phyloP scores from a whole-genome alignment of 352 stramenopile species.

The Globisporangium nagaii region DNA sequence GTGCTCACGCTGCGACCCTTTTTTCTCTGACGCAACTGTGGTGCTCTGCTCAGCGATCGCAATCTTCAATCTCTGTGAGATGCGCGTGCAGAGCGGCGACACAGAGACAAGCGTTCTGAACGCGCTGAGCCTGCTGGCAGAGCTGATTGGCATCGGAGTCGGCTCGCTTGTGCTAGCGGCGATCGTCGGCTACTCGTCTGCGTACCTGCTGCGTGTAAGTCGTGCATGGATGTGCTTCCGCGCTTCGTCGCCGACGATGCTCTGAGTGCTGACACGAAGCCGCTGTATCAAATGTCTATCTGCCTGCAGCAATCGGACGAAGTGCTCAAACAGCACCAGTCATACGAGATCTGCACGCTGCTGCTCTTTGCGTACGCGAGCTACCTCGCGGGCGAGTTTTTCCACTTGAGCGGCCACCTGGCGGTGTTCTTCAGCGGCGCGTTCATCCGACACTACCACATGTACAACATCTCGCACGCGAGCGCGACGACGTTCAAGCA shows the following conservation, averaged over 20 bases:
- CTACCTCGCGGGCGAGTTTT: slow-evolving; percentile 30
- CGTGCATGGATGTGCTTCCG: slow-evolving; percentile 14
- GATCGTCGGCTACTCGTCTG: slow-evolving; percentile 39
- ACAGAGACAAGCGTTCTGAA: slow-evolving; percentile 31
- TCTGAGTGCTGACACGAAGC: not conserved
- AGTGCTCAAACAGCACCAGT: slow-evolving; percentile 42
- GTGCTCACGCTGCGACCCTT: not conserved
- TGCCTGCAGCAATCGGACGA: slow-evolving; percentile 30
- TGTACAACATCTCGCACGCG: slow-evolving; percentile 34
- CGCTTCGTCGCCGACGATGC: not conserved
- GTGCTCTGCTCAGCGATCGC: slow-evolving; percentile 42
- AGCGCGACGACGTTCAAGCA: slow-evolving; percentile 32
- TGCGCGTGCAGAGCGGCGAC: slow-evolving; percentile 48
- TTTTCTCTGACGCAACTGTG: not conserved
- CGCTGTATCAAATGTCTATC: too few species aligned
- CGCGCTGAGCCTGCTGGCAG: slow-evolving; percentile 27
- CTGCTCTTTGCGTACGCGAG: slow-evolving; percentile 34
- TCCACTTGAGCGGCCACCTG: slow-evolving; percentile 65
- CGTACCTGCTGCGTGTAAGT: slow-evolving; percentile 27
- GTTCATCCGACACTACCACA: slow-evolving; percentile 46
- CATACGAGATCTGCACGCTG: slow-evolving; percentile 68
- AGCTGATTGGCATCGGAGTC: slow-evolving; percentile 42
- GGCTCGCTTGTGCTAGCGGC: slow-evolving; percentile 43
- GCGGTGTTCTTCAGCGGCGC: slow-evolving; percentile 78
- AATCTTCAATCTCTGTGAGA: slow-evolving; percentile 65